Evolutionary conservation across 2,329 filamentous ascomycete species (phyloP), one percentile per base, ranked within the genome.

Genomic region (Colletotrichum somersetense): DNA sequence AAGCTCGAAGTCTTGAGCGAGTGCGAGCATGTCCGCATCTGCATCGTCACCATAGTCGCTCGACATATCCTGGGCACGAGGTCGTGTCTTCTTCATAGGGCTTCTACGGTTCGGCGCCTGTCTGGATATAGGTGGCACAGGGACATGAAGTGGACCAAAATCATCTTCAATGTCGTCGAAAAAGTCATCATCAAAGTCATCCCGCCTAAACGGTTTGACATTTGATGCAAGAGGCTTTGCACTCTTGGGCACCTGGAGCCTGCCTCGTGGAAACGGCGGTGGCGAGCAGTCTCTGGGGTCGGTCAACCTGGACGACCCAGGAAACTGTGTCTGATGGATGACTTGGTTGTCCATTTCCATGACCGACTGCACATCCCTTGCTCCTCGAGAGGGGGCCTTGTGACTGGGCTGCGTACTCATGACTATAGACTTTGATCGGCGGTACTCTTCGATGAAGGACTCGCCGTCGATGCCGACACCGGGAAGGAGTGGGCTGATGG

Each of bases 271-370:
- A n/a, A 75, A 75, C 16, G 76, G 72, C 7, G 73, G 62, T 26
- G 74, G 66, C 44, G 74, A 72, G n/a, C 68, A 70, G 38, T 71
- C 38, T 48, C 53, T 62, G 38, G 66, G 44, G 18, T 62, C 56
- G 44, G 75, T 74, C 53, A 67, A 59, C 67, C 74, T 70, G 16
- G 55, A 62, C 14, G 69, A 68, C 10, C 72, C 73, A 12, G 82
- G 80, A 30, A 86, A 75, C 66, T 89, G 87, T 1, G 87, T 89
- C 75, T 89, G 87, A 26, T 85, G 82, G 26, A 89, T 83, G 23
- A 88, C 81, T 72, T 89, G 85, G 1, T 85, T 84, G 16, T 80
- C 80, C 35, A 78, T 78, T 48, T 81, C 79, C 1, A 78, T 76
- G 20, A 76, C 75, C 16, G 38, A 14, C 10, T 35, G 62, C 57